phyloP scores from a whole-genome alignment of 2,329 filamentous ascomycete genomes.

The Cladosporium halotolerans region DNA sequence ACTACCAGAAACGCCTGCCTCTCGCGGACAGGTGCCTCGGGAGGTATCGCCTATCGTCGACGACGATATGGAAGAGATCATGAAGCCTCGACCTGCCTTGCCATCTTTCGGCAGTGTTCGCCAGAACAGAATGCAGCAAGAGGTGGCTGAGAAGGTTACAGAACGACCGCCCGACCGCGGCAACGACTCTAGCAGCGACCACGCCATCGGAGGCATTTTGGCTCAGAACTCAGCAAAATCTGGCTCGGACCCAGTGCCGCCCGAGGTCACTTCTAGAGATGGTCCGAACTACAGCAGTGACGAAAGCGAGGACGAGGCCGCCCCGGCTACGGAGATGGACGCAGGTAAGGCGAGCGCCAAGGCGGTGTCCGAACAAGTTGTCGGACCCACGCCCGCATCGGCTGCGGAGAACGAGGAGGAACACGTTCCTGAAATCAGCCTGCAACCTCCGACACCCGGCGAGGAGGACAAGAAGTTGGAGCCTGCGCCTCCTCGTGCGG shows the following conservation, averaged over 20 bases:
- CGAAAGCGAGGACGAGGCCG: conserved; percentile 28
- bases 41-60: conserved; percentile 31
- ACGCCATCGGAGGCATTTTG: conserved; percentile 51
- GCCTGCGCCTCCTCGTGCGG: conserved; percentile 1
- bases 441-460: conserved; percentile 32
- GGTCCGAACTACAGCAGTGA: conserved; percentile 59
- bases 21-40: conserved; percentile 24
- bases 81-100: conserved; percentile 68
- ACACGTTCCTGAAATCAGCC: conserved; percentile 26
- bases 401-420: conserved; percentile 9
- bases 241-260: conserved; percentile 60
- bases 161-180: conserved; percentile 35
- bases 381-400: neutral
- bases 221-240: conserved; percentile 43
- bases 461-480: conserved; percentile 22
- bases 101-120: conserved; percentile 67
- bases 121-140: conserved; percentile 33
- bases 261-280: conserved; percentile 64
- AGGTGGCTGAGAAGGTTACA: conserved; percentile 48
- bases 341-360: conserved; percentile 1
- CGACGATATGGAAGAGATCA: conserved; percentile 59
- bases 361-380: neutral
- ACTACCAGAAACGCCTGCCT: conserved; percentile 44
- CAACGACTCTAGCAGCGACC: conserved; percentile 54
- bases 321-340: conserved; percentile 7